A percentile compares a stretch with the other conserved stretches of the same genome.
Evolutionary conservation across 139 green algal genomes (phyloP).

Genomic region (Gonium pectorale): DNA sequence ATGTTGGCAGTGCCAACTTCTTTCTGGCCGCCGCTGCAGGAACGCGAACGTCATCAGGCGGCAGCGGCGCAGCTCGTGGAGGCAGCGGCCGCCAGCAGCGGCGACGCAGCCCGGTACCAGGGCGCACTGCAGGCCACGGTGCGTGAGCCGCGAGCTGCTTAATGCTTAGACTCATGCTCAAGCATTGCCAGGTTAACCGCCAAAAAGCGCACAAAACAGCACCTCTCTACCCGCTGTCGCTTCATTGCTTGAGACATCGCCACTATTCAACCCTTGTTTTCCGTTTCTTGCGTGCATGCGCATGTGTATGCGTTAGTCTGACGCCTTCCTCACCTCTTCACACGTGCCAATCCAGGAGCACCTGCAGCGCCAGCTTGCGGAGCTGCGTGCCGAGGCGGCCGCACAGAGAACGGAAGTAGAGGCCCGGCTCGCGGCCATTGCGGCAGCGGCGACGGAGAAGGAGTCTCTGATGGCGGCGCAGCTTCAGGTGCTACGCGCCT

Average conservation of each 20-base stretch:
- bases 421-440: background rate
- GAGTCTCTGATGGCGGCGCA: slow-evolving; percentile 4
- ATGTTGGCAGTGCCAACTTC: too few species aligned
- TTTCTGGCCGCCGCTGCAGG: too few species aligned
- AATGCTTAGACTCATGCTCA: too few species aligned
- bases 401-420: background rate
- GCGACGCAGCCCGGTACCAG: background rate
- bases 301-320: too few species aligned
- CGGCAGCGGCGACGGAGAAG: background rate
- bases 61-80: background rate
- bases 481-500: background rate
- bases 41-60: background rate
- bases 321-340: too few species aligned
- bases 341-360: background rate
- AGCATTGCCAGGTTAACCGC: too few species aligned
- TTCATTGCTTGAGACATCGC: too few species aligned
- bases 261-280: too few species aligned
- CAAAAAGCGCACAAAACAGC: too few species aligned
- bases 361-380: background rate
- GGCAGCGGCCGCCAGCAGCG: background rate
- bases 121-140: background rate
- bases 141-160: too few species aligned
- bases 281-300: too few species aligned
- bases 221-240: too few species aligned
- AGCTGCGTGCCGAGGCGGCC: background rate